A percentile compares a stretch with the other conserved stretches of the same genome.
phyloP scores from a whole-genome alignment of 495 filamentous ascomycete genomes.

The Trichoderma virens region DNA sequence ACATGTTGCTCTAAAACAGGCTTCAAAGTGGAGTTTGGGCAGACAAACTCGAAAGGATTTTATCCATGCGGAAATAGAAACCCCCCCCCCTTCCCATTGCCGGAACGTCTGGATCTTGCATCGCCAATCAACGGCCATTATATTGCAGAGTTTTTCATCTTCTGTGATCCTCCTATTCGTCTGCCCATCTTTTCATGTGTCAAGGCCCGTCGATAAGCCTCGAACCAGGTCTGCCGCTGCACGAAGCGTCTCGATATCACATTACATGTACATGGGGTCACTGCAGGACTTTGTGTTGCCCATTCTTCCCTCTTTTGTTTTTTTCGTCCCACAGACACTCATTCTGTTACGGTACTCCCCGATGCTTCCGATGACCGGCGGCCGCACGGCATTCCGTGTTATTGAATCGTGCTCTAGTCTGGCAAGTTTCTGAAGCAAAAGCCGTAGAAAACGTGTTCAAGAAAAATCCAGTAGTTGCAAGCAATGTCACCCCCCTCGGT shows the following conservation, averaged over 20 bases:
- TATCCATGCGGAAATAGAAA: background rate
- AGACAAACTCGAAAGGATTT: background rate
- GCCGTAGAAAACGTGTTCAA: background rate
- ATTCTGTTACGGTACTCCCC: background rate
- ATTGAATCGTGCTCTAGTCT: background rate
- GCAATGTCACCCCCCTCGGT: background rate
- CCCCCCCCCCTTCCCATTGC: no score
- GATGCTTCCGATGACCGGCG: background rate
- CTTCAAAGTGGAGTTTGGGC: no score
- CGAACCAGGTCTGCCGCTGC: background rate
- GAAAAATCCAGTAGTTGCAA: background rate
- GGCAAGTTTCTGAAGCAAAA: background rate
- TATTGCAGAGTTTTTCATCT: background rate
- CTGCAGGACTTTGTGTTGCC: background rate
- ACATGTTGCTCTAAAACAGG: no score
- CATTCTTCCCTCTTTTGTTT: no score
- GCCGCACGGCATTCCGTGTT: background rate
- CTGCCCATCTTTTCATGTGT: background rate
- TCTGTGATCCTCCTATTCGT: no score
- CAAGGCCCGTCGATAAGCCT: background rate
- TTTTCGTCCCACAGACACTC: no score
- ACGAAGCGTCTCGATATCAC: background rate
- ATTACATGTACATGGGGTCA: background rate
- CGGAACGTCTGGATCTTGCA: background rate
- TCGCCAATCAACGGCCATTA: background rate